Evolutionary conservation across 768 basidiomycete genomes (phyloP), one percentile per base, ranked within the genome.

Genomic region (Psilocybe sp.): DNA sequence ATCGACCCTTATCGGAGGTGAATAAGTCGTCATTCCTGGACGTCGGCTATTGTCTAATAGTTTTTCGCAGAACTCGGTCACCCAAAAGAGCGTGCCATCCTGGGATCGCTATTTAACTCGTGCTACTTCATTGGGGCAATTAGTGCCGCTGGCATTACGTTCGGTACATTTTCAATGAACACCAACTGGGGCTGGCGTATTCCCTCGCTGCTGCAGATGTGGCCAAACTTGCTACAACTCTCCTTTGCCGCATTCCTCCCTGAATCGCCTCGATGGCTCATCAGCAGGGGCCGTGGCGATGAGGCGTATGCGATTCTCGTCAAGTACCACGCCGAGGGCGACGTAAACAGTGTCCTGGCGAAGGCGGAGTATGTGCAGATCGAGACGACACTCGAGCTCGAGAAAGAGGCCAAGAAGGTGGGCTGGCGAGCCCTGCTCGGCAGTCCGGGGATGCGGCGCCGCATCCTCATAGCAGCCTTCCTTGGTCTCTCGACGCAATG

Each of bases 101-200:
- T 89, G n/a, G 84, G 83, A 8, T 82, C 82, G 3, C 67, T 82
- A 1, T 84, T 81, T 69, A 84, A 83, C 63, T 72, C 81, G 0
- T 82, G 78, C 50, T 86, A 81, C 69, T 83, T 80, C 61, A 74
- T 80, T 39, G 78, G 78, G 72, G 58, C 81, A 44, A 78, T 84
- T 50, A 76, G 80, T 19, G 81, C 82, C 5, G 80, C 81, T 7
- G 79, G 75, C 1, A 70, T 78, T 1, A 88, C 84, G 0, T 77
- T 85, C 34, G 80, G 80, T 8, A 87, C 87, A 0, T 87, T 86
- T 69, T 52, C 67, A 7, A 81, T 86, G 73, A 41, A 57, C 0
- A 76, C 56, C 43, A 74, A 80, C 55, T 84, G 82, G 82, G 81
- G 78, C 12, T 86, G 85, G 85, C 74, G 84, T 14, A 82, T 85